These are phyloP conservation scores for Kondoa subrosea DNA, from an alignment of 768 basidiomycete genomes.

Conservation along the genomic window DNA sequence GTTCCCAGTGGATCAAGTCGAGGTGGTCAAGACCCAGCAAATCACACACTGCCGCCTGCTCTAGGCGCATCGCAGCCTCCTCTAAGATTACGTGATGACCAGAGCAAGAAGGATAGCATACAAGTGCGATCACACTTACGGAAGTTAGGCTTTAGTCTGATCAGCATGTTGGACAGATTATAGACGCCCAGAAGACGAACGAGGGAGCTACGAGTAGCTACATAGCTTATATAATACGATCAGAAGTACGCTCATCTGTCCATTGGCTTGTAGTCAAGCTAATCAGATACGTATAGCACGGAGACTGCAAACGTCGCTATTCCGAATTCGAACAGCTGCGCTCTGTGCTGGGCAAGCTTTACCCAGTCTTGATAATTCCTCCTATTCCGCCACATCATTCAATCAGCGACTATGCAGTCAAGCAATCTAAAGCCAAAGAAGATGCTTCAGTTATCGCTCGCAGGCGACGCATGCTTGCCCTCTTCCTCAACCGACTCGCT, in stretches of 20 bases:
- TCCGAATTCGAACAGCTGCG: constrained; percentile 94
- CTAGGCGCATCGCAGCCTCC: not conserved
- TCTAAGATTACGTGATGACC: not conserved
- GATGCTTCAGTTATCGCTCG: constrained; percentile 79
- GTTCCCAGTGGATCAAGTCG: not conserved
- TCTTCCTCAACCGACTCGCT: constrained; percentile 76
- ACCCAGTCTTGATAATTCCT: constrained; percentile 90
- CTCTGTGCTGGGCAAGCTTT: constrained; percentile 60
- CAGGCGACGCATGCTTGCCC: constrained; percentile 84
- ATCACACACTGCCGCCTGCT: not conserved
- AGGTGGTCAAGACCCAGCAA: not conserved
- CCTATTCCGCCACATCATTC: constrained; percentile 96
- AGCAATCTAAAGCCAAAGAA: constrained; percentile 91
- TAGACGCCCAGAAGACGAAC: constrained; percentile 87
- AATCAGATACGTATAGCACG: constrained; percentile 40
- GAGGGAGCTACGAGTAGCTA: constrained; percentile 74
- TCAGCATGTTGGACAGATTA: constrained; percentile 44
- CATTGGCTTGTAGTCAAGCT: not conserved
- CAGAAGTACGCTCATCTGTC: constrained; percentile 24
- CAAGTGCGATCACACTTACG: not conserved
- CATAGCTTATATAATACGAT: constrained; percentile 75
- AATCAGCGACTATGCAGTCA: constrained; percentile 88
- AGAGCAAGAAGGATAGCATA: not conserved
- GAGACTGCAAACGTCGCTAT: constrained; percentile 74
- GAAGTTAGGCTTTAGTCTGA: not conserved